phyloP scores from a whole-genome alignment of 2,329 filamentous ascomycete genomes.

The Westerdykella aurantiaca region DNA sequence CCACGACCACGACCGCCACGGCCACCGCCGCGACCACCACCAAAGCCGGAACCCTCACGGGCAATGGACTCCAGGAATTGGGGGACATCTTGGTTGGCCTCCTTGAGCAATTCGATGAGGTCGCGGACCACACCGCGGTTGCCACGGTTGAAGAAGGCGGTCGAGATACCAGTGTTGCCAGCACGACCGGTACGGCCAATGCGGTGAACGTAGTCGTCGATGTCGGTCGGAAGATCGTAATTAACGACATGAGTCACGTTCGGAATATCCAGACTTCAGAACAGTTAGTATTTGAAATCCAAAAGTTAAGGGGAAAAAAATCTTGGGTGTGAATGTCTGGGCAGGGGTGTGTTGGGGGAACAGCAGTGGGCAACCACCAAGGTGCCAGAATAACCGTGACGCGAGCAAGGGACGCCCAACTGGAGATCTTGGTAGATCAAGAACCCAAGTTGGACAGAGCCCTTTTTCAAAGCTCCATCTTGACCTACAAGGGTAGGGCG shows the following conservation, averaged over 20 bases:
- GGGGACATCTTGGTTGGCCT: constrained; percentile 96
- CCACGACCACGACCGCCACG: constrained; percentile 66
- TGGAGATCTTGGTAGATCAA: no score
- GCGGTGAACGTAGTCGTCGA: constrained; percentile 97
- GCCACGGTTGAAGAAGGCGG: constrained; percentile 99
- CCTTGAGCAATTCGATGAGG: constrained; percentile 94
- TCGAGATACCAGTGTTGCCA: constrained; percentile 96
- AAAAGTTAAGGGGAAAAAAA: background rate
- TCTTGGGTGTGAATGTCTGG: background rate
- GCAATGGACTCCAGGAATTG: constrained; percentile 94
- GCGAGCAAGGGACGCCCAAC: no score
- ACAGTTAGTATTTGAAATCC: background rate
- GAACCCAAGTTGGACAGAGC: no score
- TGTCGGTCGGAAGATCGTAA: constrained; percentile 98
- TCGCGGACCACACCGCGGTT: constrained; percentile 97
- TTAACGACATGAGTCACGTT: constrained; percentile 98
- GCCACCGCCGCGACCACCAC: constrained; percentile 60
- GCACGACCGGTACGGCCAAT: constrained; percentile 99
- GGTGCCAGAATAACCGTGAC: constrained; percentile 1
- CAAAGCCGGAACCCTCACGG: constrained; percentile 79
- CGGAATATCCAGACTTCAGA: constrained; percentile 71
- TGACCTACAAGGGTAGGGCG: no score
- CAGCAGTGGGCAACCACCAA: background rate
- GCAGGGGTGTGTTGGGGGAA: background rate
- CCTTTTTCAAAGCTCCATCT: no score